Base-by-base conservation (phyloP, 495 filamentous ascomycete species). In the Annulohypoxylon moriforme region DNA sequence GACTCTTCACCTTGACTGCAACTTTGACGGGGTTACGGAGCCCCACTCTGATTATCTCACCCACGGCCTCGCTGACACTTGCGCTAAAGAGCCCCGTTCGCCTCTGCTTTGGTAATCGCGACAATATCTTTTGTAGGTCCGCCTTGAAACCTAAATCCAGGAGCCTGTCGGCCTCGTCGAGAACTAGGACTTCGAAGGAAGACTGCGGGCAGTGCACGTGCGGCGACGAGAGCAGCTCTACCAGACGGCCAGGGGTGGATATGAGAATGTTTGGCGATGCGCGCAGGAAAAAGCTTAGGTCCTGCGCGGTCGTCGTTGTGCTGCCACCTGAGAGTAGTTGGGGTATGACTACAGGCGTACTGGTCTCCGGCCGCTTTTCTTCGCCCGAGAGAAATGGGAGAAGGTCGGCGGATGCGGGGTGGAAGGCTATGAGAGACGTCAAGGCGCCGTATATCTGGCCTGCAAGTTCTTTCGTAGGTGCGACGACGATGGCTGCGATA, bases 81-180 rank as follows among this genome's bases (percentile, higher is more conserved):
- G 96, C 96, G 76, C 92, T 96, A 84, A 98, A 99, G 8, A 99
- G 82, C 0, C 96, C 96, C 0, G 96, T 99, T 14, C 96, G 86
- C 36, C 96, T 85, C 76, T 99, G 96, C 75, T 98, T 99, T 2
- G 96, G 96, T 11, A 99, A 82, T 9, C 91, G 87, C 10, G 88
- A 85, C 31, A 98, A 81, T 59, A 99, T 99, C 53, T 88, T 91
- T 57, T 93, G 92, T 4, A 99, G 81, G 69, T 96, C 92, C 7
- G 95, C 89, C 75, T 94, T 94, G 82, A 99, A 98, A 8, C 96
- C 96, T n/a, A 98, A 84, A 79, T 99, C 96, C 7, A 99, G 82
- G 24, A 99, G 81, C 60, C 96, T 83, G 76, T 99, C 96, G 44
- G 96, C 96, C 80, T 99, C 96, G 75, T 99, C 96, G 57, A 99